A percentile compares a stretch with the other conserved stretches of the same genome.
Conservation (phyloP, 1,139 yeast genomes). For the Arxiozyma slooffiae region DNA sequence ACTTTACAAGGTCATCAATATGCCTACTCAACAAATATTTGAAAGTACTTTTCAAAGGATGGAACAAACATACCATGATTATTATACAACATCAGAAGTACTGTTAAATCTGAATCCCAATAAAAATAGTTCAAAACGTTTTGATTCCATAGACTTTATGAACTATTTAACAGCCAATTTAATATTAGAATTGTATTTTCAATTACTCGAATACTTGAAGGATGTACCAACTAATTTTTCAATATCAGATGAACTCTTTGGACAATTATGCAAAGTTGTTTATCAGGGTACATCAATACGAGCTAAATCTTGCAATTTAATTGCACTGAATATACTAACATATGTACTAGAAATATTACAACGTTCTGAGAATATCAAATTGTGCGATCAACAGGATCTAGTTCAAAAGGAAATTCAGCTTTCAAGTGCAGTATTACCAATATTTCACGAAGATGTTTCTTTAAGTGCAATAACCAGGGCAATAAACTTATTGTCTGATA, state of each 20-base stretch:
- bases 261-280: conserved; percentile 67
- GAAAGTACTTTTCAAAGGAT: conserved; percentile 20
- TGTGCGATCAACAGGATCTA: conserved; percentile 59
- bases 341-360: conserved; percentile 42
- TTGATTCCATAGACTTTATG: background rate
- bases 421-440: conserved; percentile 80
- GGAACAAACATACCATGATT: background rate
- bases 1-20: conserved; percentile 31
- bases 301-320: conserved; percentile 48
- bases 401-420: conserved; percentile 95
- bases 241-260: background rate
- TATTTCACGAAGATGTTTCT: conserved; percentile 68
- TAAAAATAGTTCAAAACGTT: background rate
- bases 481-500: conserved; percentile 67
- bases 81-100: background rate
- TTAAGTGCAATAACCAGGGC: conserved; percentile 71
- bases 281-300: conserved; percentile 76
- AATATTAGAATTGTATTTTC: conserved; percentile 37
- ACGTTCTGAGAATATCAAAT: conserved; percentile 58
- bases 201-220: background rate
- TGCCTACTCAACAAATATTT: conserved; percentile 31
- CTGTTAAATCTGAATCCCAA: background rate
- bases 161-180: conserved; percentile 25
- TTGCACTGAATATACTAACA: conserved; percentile 62
- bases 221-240: background rate